Conservation (phyloP, 1,139 yeast genomes). For the Yamadazyma atlantica region DNA sequence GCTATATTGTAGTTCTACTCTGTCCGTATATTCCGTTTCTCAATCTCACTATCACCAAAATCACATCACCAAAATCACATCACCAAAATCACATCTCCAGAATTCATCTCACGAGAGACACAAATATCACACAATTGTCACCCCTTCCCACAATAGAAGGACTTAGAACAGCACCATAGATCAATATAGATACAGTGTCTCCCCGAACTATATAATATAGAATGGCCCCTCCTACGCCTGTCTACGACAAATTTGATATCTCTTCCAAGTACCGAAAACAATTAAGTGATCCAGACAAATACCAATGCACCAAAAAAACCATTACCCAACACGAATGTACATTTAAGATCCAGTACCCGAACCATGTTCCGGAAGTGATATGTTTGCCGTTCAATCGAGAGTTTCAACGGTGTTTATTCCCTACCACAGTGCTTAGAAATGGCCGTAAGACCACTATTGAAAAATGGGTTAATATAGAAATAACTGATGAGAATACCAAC, state of each 20-base stretch:
- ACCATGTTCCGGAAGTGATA: slow-evolving; percentile 35
- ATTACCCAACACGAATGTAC: slow-evolving; percentile 54
- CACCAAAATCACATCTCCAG: too few relatives aligned
- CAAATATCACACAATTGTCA: too few relatives aligned
- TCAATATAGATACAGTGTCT: too few relatives aligned
- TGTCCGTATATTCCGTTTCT: too few relatives aligned
- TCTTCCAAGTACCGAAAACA: slow-evolving; percentile 26
- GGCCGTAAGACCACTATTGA: slow-evolving; percentile 27
- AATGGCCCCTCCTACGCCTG: slow-evolving; percentile 54
- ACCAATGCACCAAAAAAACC: slow-evolving; percentile 42
- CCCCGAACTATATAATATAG: background rate
- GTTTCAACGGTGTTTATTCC: slow-evolving; percentile 48
- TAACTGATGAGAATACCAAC: slow-evolving; percentile 41
- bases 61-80: too few relatives aligned
- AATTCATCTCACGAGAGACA: too few relatives aligned
- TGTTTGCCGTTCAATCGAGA: slow-evolving; percentile 56
- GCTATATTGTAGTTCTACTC: too few relatives aligned
- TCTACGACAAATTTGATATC: slow-evolving; percentile 31
- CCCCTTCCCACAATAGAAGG: too few relatives aligned
- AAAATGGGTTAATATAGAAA: slow-evolving; percentile 44
- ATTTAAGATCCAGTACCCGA: slow-evolving; percentile 30
- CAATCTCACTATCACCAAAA: too few relatives aligned
- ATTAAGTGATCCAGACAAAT: slow-evolving; percentile 30
- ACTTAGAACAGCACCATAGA: too few relatives aligned
- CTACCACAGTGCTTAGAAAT: slow-evolving; percentile 19